A percentile compares a stretch with the other conserved stretches of the same genome.
phyloP scores from a whole-genome alignment of 371 early-diverging fungal genomes.

The Apophysomyces trapeziformis region DNA sequence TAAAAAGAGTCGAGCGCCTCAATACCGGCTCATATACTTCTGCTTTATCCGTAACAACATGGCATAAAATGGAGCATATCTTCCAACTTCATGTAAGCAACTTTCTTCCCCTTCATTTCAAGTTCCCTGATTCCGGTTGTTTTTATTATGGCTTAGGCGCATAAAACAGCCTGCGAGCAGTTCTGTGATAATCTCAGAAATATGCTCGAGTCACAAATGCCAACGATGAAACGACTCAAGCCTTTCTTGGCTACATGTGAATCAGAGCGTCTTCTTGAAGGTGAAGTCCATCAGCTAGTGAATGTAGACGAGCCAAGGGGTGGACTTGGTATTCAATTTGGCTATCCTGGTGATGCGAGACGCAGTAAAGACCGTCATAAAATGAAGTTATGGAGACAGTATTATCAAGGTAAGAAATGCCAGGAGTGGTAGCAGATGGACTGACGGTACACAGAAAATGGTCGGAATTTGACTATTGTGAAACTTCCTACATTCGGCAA shows the following conservation, averaged over 20 bases:
- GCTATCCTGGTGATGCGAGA: conserved; percentile 82
- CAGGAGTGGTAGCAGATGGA: conserved; percentile 23
- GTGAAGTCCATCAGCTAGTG: conserved; percentile 36
- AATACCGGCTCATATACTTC: conserved; percentile 45
- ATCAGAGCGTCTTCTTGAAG: conserved; percentile 71
- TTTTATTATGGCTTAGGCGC: conserved; percentile 28
- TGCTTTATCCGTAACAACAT: conserved; percentile 53
- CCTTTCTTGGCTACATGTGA: conserved; percentile 78
- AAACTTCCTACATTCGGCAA: conserved; percentile 85
- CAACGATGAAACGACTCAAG: conserved; percentile 76
- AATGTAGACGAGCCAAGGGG: conserved; percentile 57
- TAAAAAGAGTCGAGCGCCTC: conserved; percentile 90
- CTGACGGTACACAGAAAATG: conserved; percentile 67
- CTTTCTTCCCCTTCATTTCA: neutral
- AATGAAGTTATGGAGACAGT: conserved; percentile 76
- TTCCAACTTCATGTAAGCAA: conserved; percentile 53
- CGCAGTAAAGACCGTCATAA: conserved; percentile 77
- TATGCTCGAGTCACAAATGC: conserved; percentile 58
- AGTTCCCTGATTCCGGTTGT: neutral
- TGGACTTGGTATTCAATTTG: conserved; percentile 85
- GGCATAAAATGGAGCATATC: conserved; percentile 66
- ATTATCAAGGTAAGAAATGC: conserved; percentile 58
- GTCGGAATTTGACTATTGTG: conserved; percentile 88
- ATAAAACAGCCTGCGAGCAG: conserved; percentile 55
- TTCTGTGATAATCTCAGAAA: conserved; percentile 58